These are phyloP conservation scores for Eucalyptus cladocalyx DNA, from an alignment of 345 rosid species.

Conservation along the genomic window DNA sequence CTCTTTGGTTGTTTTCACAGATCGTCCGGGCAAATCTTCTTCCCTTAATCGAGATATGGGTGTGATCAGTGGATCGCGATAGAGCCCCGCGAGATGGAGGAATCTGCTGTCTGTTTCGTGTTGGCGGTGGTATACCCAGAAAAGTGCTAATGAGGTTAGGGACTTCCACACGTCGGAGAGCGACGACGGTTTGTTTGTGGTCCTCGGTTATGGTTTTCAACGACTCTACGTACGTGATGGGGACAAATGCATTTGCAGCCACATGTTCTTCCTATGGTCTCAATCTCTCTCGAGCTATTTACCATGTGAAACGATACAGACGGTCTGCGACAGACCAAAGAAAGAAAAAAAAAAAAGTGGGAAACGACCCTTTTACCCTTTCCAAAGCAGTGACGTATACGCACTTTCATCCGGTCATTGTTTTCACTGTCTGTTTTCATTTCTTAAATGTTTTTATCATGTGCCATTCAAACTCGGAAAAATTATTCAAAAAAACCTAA, in stretches of 20 bases:
- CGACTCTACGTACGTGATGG: background rate
- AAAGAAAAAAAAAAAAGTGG: background rate
- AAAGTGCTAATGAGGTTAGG: background rate
- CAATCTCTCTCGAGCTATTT: background rate
- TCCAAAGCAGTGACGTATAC: background rate
- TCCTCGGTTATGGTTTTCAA: background rate
- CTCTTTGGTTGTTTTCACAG: background rate
- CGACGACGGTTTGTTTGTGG: background rate
- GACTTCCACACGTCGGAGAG: background rate
- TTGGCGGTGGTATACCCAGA: no score
- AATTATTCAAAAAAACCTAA: no score
- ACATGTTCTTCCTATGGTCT: background rate
- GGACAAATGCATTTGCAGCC: background rate
- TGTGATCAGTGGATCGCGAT: no score
- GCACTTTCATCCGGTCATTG: background rate
- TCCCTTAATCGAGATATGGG: no score
- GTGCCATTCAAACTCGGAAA: background rate
- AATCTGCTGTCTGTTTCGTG: background rate
- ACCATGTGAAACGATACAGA: no score
- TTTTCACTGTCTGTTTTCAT: background rate
- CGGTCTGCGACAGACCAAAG: no score
- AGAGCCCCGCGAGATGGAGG: no score
- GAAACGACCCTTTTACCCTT: background rate
- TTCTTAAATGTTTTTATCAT: background rate
- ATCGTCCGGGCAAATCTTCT: no score